Evolutionary conservation across 352 stramenopile species (phyloP).

Genomic region (Globisporangium paddicum): DNA sequence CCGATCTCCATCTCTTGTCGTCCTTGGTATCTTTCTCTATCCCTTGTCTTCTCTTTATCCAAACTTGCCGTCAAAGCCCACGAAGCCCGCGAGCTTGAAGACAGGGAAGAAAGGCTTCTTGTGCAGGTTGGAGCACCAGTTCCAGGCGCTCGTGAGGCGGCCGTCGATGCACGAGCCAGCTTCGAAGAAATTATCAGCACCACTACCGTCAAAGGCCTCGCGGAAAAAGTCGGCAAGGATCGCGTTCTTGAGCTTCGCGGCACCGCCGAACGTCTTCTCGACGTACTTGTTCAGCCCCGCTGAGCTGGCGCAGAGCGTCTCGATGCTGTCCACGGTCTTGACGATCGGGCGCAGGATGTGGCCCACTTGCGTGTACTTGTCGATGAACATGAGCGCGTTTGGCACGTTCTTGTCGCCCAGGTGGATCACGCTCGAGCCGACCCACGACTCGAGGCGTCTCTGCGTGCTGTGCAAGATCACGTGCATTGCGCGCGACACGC

Average conservation of each 20-base stretch:
- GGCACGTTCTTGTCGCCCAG: slow-evolving; percentile 97
- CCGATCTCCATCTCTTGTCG: neutral
- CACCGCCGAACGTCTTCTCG: slow-evolving; percentile 79
- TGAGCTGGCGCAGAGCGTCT: slow-evolving; percentile 41
- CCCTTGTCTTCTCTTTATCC: slow-evolving; percentile 25
- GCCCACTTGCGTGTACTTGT: slow-evolving; percentile 96
- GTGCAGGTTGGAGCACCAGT: slow-evolving; percentile 95
- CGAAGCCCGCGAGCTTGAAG: slow-evolving; percentile 96
- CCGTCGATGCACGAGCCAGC: slow-evolving; percentile 96
- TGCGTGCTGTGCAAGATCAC: slow-evolving; percentile 87
- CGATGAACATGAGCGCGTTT: slow-evolving; percentile 98
- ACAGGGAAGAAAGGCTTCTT: slow-evolving; percentile 94
- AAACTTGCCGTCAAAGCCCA: slow-evolving; percentile 97
- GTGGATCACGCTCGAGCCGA: slow-evolving; percentile 95
- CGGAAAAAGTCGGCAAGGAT: slow-evolving; percentile 96
- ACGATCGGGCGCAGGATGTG: slow-evolving; percentile 87
- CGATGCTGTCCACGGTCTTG: slow-evolving; percentile 78
- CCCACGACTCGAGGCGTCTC: slow-evolving; percentile 76
- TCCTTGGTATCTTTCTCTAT: neutral
- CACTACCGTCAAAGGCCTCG: slow-evolving; percentile 94
- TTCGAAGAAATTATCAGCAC: slow-evolving; percentile 95
- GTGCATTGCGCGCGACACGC: slow-evolving; percentile 94
- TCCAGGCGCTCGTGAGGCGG: slow-evolving; percentile 95
- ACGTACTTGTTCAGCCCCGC: slow-evolving; percentile 59
- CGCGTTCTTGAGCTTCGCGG: slow-evolving; percentile 77